phyloP scores from a whole-genome alignment of 2,329 filamentous ascomycete species.

The Clonostachys rosea region DNA sequence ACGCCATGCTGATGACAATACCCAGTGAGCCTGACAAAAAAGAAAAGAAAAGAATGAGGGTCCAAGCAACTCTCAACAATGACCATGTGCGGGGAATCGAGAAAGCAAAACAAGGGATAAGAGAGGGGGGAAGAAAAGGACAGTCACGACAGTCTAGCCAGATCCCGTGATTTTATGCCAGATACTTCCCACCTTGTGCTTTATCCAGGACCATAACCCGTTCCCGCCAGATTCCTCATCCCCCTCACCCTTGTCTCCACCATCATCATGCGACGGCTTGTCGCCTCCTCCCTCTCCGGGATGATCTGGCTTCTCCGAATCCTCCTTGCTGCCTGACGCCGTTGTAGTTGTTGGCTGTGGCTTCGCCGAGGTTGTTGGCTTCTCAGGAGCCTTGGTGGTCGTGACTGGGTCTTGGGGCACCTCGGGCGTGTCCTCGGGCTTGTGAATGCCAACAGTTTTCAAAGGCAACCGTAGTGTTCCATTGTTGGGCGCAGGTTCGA shows the following conservation, averaged over 20 bases:
- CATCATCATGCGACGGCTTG: conserved; percentile 4
- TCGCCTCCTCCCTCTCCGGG: too few species aligned
- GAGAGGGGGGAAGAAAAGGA: neutral
- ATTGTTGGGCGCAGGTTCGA: conserved; percentile 76
- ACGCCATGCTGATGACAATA: conserved; percentile 2
- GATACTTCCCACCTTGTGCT: conserved; percentile 36
- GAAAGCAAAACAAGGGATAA: neutral
- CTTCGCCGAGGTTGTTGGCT: neutral
- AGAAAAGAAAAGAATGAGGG: too few species aligned
- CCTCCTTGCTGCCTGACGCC: neutral
- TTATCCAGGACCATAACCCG: conserved; percentile 47
- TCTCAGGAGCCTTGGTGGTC: neutral
- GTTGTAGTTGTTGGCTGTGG: conserved; percentile 2
- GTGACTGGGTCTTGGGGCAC: conserved; percentile 29
- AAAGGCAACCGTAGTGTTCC: conserved; percentile 76
- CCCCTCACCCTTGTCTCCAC: conserved; percentile 14
- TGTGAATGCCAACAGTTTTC: conserved; percentile 57
- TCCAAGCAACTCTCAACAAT: too few species aligned
- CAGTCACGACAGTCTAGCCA: neutral
- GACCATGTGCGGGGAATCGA: neutral
- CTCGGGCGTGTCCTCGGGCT: conserved; percentile 38
- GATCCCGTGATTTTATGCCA: conserved; percentile 37
- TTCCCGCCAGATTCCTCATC: conserved; percentile 22
- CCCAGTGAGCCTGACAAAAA: too few species aligned
- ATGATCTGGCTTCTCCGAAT: neutral